Conservation (phyloP, 331 rosid genomes). For the Malus hybrid region DNA sequence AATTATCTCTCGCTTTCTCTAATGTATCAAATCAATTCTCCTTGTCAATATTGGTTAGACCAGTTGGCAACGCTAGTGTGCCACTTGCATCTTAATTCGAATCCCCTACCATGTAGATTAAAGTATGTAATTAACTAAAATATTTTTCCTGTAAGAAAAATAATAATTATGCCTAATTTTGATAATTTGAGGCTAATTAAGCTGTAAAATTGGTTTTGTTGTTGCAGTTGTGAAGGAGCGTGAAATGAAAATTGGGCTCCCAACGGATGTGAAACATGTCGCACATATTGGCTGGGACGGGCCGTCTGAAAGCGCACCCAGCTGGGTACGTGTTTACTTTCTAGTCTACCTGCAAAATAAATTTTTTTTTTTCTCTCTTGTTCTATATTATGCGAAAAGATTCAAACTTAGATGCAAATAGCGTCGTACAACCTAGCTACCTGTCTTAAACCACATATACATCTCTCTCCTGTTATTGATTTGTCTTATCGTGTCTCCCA, state of each 20-base stretch:
- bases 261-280: slow-evolving; percentile 74
- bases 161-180: neutral
- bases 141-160: neutral
- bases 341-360: too few species aligned
- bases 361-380: neutral
- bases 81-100: neutral
- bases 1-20: neutral
- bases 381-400: neutral
- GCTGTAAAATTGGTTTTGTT: slow-evolving; percentile 7
- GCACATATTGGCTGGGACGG: slow-evolving; percentile 74
- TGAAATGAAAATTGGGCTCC: slow-evolving; percentile 66
- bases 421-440: neutral
- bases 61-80: neutral
- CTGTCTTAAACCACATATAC: neutral
- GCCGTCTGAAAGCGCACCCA: slow-evolving; percentile 47
- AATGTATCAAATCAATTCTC: neutral
- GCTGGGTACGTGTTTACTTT: slow-evolving; percentile 41
- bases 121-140: neutral
- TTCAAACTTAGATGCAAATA: neutral
- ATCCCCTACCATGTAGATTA: neutral
- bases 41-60: neutral
- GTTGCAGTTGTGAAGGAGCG: slow-evolving; percentile 59
- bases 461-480: neutral
- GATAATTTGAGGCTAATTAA: slow-evolving; percentile 14
- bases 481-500: neutral